Conservation (phyloP, 73 alveolate species). For the Effrenium voratum region DNA sequence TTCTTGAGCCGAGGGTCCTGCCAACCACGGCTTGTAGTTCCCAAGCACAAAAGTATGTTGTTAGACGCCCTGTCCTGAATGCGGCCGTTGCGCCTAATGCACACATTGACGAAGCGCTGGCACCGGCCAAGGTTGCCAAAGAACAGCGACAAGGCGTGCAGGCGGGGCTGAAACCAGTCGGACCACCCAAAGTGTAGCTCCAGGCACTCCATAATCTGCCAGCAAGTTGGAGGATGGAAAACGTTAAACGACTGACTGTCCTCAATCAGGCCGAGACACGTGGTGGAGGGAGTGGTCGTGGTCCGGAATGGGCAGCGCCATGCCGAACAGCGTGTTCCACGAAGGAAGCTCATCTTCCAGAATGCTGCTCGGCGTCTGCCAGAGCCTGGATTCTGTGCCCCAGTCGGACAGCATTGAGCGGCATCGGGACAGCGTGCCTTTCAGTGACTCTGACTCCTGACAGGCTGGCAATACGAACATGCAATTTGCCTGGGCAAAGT, state of each 20-base stretch:
- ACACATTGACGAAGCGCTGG: background rate
- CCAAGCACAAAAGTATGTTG: background rate
- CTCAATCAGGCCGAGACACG: background rate
- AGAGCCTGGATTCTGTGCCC: background rate
- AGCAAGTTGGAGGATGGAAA: too few relatives aligned
- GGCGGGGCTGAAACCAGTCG: background rate
- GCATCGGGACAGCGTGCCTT: background rate
- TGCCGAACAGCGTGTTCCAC: too few relatives aligned
- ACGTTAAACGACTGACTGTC: too few relatives aligned
- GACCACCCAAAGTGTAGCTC: background rate
- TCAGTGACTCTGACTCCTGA: background rate
- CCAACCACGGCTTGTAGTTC: background rate
- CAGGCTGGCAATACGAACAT: background rate
- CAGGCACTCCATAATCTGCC: constrained; percentile 7
- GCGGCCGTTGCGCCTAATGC: background rate
- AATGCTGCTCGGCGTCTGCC: background rate
- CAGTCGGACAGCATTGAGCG: background rate
- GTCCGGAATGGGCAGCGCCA: background rate
- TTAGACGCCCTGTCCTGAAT: background rate
- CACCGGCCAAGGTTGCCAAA: constrained; percentile 12
- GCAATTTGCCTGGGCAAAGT: background rate
- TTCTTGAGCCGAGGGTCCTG: background rate
- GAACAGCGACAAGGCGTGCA: background rate
- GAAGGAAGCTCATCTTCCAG: background rate
- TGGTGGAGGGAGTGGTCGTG: background rate